Conservation (phyloP, 2,329 filamentous ascomycete genomes). For the Myriosclerotinia curreyana region DNA sequence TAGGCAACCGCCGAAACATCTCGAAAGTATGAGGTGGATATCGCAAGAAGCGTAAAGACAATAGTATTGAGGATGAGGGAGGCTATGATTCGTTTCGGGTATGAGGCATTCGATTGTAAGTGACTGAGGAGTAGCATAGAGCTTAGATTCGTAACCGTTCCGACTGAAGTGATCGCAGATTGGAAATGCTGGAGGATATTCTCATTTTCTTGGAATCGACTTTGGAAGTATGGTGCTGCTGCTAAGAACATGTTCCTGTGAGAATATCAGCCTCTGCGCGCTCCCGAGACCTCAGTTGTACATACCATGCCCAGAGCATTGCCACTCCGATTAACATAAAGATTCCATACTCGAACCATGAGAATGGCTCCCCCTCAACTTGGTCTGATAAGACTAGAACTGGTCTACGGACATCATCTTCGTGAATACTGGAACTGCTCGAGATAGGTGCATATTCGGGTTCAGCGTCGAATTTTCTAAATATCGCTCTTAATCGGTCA, state of each 20-base stretch:
- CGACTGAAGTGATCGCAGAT: constrained; percentile 81
- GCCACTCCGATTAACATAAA: constrained; percentile 84
- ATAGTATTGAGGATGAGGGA: constrained; percentile 74
- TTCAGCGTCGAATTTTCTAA: constrained; percentile 28
- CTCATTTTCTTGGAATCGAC: constrained; percentile 67
- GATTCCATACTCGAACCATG: constrained; percentile 80
- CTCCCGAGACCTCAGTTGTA: constrained; percentile 22
- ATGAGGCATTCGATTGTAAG: constrained; percentile 78
- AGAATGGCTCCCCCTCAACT: constrained; percentile 56
- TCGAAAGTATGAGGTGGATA: constrained; percentile 71
- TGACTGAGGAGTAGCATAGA: constrained; percentile 75
- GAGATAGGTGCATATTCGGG: constrained; percentile 34
- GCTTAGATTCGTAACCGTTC: constrained; percentile 75
- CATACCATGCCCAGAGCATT: constrained; percentile 97
- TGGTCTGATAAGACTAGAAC: constrained; percentile 26
- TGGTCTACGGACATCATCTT: constrained; percentile 23
- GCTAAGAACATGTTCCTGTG: constrained; percentile 96
- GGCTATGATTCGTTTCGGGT: constrained; percentile 78
- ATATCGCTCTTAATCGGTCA: constrained; percentile 32
- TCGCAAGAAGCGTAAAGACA: constrained; percentile 72
- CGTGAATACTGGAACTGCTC: constrained; percentile 21
- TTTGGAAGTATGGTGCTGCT: constrained; percentile 87
- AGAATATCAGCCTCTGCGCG: constrained; percentile 18
- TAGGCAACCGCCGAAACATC: constrained; percentile 62
- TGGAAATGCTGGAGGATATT: constrained; percentile 83